A percentile compares a stretch with the other conserved stretches of the same genome.
These are phyloP conservation scores for Adansonia grandidieri DNA, from an alignment of 441 rosid genomes.

Conservation along the genomic window DNA sequence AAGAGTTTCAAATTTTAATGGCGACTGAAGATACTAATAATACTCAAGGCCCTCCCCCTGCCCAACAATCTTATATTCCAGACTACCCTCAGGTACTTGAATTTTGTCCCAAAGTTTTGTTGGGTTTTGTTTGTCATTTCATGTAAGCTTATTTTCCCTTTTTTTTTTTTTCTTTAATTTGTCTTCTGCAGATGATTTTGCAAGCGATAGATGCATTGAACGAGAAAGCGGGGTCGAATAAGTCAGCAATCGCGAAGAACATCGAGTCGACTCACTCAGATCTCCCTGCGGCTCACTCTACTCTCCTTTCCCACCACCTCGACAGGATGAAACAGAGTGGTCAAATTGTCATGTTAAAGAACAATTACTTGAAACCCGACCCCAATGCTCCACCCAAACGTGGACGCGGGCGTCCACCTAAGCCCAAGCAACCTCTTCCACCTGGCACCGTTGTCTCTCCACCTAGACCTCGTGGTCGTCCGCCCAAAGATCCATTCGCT, in stretches of 20 bases:
- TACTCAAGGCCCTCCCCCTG: conserved; percentile 19
- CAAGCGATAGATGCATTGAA: conserved; percentile 65
- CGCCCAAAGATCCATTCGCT: conserved; percentile 58
- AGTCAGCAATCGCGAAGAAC: conserved; percentile 55
- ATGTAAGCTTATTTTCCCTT: background rate
- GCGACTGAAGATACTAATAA: conserved; percentile 31
- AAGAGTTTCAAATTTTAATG: conserved; percentile 19
- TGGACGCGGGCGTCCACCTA: conserved; percentile 85
- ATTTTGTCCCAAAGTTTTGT: background rate
- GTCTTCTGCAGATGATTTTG: conserved; percentile 55
- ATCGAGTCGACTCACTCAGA: conserved; percentile 54
- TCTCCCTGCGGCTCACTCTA: conserved; percentile 60
- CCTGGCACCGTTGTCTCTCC: conserved; percentile 38
- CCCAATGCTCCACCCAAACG: conserved; percentile 74
- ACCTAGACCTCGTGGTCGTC: conserved; percentile 72
- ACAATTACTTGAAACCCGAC: conserved; percentile 68
- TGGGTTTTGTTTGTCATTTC: background rate
- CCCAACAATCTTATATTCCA: conserved; percentile 7
- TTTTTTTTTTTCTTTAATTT: background rate
- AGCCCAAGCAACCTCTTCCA: conserved; percentile 44
- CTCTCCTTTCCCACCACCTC: conserved; percentile 64
- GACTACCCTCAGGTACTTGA: conserved; percentile 33
- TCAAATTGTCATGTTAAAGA: conserved; percentile 55
- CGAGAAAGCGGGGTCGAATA: conserved; percentile 54
- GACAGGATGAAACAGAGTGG: conserved; percentile 62